A percentile compares a stretch with the other conserved stretches of the same genome.
These are phyloP conservation scores for Cotoneaster glaucophyllus DNA, from an alignment of 306 rosid species.

Conservation along the genomic window DNA sequence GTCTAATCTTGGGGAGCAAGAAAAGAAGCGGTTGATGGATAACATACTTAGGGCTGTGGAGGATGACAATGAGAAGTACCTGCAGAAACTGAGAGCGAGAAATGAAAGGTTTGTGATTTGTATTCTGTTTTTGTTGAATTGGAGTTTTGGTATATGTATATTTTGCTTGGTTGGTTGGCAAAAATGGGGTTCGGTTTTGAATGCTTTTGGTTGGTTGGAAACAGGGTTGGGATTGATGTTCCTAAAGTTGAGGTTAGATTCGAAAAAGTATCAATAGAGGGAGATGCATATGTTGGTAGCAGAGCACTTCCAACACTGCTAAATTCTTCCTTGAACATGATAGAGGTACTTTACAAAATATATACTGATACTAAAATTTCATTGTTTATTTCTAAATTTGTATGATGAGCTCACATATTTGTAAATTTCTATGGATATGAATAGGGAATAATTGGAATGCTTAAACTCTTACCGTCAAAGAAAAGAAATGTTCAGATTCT, in stretches of 20 bases:
- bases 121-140: not conserved
- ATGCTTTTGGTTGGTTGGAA: not conserved
- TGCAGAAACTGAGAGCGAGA: conserved; percentile 44
- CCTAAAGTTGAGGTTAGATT: conserved; percentile 57
- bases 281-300: conserved; percentile 60
- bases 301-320: conserved; percentile 73
- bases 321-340: conserved; percentile 43
- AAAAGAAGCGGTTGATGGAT: conserved; percentile 49
- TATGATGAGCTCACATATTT: not conserved
- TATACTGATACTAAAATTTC: not conserved
- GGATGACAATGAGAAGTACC: conserved; percentile 52
- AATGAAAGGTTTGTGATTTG: conserved; percentile 37
- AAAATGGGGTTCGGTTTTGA: not conserved
- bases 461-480: conserved; percentile 56
- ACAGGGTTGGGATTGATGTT: conserved; percentile 67
- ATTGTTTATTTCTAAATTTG: not conserved
- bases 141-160: not conserved
- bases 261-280: conserved; percentile 52
- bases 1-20: conserved; percentile 44
- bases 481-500: conserved; percentile 54
- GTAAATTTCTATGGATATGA: not conserved
- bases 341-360: conserved; percentile 42
- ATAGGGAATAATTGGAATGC: conserved; percentile 41
- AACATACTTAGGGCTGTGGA: conserved; percentile 50
- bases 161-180: conserved; percentile 3